phyloP scores from a whole-genome alignment of 2,329 filamentous ascomycete species.

The Nemania sp. region DNA sequence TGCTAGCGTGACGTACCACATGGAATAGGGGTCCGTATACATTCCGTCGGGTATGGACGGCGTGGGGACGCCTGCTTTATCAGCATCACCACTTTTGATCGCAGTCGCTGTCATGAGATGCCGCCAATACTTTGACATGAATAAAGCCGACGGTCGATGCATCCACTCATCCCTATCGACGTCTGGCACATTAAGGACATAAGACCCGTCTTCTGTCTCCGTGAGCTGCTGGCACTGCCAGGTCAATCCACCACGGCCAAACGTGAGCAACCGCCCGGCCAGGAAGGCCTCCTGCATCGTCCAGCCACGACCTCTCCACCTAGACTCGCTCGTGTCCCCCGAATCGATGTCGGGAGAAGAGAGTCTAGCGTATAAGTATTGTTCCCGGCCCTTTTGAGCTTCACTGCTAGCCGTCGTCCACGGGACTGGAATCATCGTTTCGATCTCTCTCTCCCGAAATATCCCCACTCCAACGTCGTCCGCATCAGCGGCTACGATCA shows the following conservation, averaged over 20 bases:
- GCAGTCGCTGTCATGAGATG: neutral
- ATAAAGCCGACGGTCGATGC: neutral
- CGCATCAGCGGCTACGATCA: neutral
- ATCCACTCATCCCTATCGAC: neutral
- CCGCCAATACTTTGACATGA: constrained; percentile 1
- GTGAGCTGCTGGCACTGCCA: constrained; percentile 4
- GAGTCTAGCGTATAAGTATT: neutral
- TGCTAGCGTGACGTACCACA: constrained; percentile 1
- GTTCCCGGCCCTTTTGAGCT: neutral
- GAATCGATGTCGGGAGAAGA: neutral
- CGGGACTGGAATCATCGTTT: neutral
- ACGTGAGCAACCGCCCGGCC: neutral
- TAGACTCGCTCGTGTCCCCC: neutral
- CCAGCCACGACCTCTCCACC: constrained; percentile 2
- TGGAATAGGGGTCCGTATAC: neutral
- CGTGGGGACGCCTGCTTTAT: neutral
- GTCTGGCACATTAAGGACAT: neutral
- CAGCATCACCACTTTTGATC: neutral
- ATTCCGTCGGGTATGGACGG: neutral
- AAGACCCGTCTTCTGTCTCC: neutral
- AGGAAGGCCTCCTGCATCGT: constrained; percentile 7
- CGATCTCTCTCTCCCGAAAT: neutral
- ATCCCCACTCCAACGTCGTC: neutral
- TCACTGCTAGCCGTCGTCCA: neutral
- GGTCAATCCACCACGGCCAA: neutral